phyloP scores from a whole-genome alignment of 2,329 filamentous ascomycete genomes.

The Exophiala oligosperma region DNA sequence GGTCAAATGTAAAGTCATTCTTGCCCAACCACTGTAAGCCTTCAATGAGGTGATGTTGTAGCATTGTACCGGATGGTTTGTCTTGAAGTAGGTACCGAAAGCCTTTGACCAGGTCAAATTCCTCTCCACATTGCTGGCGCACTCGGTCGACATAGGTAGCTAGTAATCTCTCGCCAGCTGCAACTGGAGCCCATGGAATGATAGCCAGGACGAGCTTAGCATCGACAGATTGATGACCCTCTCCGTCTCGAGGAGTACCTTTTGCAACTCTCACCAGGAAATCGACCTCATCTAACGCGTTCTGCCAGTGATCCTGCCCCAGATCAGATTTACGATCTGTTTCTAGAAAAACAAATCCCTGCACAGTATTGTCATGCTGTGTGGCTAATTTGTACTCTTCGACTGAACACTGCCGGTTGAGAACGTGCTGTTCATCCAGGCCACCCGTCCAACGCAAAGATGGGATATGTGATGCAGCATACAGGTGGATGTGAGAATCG shows the following conservation, averaged over 20 bases:
- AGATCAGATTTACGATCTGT: conserved; percentile 70
- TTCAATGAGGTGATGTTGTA: conserved; percentile 64
- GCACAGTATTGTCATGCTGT: conserved; percentile 43
- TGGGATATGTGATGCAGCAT: conserved; percentile 65
- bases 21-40: conserved; percentile 65
- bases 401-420: conserved; percentile 65
- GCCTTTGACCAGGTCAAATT: conserved; percentile 64
- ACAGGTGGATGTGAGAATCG: conserved; percentile 92
- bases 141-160: conserved; percentile 65
- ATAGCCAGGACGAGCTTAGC: conserved; percentile 64
- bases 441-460: conserved; percentile 63
- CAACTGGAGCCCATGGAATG: conserved; percentile 83
- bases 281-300: conserved; percentile 70
- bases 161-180: conserved; percentile 62
- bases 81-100: conserved; percentile 83
- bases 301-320: conserved; percentile 59
- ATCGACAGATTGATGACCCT: conserved; percentile 58
- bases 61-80: conserved; percentile 65
- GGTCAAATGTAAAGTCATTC: conserved; percentile 70
- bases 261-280: conserved; percentile 67
- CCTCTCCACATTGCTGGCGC: conserved; percentile 58
- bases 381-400: conserved; percentile 59
- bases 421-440: conserved; percentile 57
- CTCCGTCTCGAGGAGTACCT: conserved; percentile 56
- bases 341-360: conserved; percentile 81